A percentile compares a stretch with the other conserved stretches of the same genome.
Conservation (phyloP, 106 monocot species). For the Acorus gramineus region DNA sequence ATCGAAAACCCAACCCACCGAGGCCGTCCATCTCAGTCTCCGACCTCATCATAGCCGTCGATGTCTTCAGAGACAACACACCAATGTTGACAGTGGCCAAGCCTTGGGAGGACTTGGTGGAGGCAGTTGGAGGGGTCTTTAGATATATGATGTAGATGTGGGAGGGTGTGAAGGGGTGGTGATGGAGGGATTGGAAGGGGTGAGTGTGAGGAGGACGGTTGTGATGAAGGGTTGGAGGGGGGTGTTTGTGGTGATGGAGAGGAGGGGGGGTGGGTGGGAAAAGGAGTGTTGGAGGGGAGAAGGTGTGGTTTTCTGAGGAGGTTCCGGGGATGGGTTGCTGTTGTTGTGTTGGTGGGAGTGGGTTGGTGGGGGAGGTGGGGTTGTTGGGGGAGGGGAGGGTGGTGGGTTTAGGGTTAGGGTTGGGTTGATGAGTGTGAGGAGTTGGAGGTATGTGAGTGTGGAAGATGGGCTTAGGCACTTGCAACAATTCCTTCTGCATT, state of each 20-base stretch:
- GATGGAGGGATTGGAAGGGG: slow-evolving; percentile 4
- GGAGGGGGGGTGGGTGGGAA: slow-evolving; percentile 13
- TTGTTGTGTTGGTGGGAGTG: background rate
- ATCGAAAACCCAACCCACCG: background rate
- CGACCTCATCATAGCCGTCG: slow-evolving; percentile 37
- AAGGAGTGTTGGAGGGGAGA: slow-evolving; percentile 6
- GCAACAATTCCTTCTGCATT: slow-evolving; percentile 21
- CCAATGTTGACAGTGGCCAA: slow-evolving; percentile 11
- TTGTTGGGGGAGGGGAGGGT: slow-evolving; percentile 11
- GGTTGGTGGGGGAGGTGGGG: slow-evolving; percentile 20
- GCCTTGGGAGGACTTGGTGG: slow-evolving; percentile 6
- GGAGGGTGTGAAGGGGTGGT: background rate
- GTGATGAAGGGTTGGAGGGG: slow-evolving; percentile 14
- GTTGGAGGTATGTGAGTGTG: slow-evolving; percentile 31
- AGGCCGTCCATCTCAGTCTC: slow-evolving; percentile 19
- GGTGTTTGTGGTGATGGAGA: slow-evolving; percentile 32
- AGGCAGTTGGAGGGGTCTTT: slow-evolving; percentile 2
- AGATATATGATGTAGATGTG: slow-evolving; percentile 21
- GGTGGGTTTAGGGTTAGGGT: slow-evolving; percentile 12
- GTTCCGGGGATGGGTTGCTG: slow-evolving; percentile 21
- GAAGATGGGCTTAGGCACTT: slow-evolving; percentile 33
- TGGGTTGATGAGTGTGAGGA: slow-evolving; percentile 22
- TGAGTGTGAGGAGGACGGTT: slow-evolving; percentile 29
- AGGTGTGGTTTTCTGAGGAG: slow-evolving; percentile 30
- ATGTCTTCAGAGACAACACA: slow-evolving; percentile 16